Conservation (phyloP, 176 grass and related monocot genomes). For the Rhipidocladum racemiflorum region DNA sequence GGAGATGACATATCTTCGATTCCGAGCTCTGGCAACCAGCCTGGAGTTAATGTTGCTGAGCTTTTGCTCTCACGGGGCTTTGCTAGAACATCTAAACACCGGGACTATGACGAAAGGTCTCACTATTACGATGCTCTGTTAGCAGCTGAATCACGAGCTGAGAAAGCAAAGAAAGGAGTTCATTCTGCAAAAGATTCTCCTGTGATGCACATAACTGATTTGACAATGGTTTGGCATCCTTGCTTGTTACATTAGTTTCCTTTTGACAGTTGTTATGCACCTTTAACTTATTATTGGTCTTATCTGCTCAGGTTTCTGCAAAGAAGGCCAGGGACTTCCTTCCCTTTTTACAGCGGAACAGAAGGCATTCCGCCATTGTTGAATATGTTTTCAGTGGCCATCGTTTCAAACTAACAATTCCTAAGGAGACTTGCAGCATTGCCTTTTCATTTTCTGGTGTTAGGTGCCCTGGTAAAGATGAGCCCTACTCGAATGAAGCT, state of each 20-base stretch:
- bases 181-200: slow-evolving; percentile 73
- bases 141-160: slow-evolving; percentile 84
- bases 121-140: slow-evolving; percentile 89
- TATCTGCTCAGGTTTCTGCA: slow-evolving; percentile 51
- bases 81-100: slow-evolving; percentile 69
- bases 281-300: not conserved
- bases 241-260: not conserved
- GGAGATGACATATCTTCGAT: slow-evolving; percentile 59
- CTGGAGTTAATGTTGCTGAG: slow-evolving; percentile 75
- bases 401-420: slow-evolving; percentile 91
- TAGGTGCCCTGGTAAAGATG: slow-evolving; percentile 77
- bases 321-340: slow-evolving; percentile 97
- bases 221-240: slow-evolving; percentile 49
- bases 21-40: slow-evolving; percentile 33
- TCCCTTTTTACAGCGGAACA: slow-evolving; percentile 81
- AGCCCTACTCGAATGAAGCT: slow-evolving; percentile 85
- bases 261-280: not conserved
- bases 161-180: slow-evolving; percentile 86
- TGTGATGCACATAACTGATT: slow-evolving; percentile 91
- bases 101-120: slow-evolving; percentile 93
- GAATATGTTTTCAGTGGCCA: slow-evolving; percentile 98
- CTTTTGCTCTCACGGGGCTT: slow-evolving; percentile 83
- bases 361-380: slow-evolving; percentile 77
- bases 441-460: slow-evolving; percentile 96
- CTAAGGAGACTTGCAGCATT: slow-evolving; percentile 97